phyloP scores from a whole-genome alignment of 257 asterid genomes.

The Ilex asprella region DNA sequence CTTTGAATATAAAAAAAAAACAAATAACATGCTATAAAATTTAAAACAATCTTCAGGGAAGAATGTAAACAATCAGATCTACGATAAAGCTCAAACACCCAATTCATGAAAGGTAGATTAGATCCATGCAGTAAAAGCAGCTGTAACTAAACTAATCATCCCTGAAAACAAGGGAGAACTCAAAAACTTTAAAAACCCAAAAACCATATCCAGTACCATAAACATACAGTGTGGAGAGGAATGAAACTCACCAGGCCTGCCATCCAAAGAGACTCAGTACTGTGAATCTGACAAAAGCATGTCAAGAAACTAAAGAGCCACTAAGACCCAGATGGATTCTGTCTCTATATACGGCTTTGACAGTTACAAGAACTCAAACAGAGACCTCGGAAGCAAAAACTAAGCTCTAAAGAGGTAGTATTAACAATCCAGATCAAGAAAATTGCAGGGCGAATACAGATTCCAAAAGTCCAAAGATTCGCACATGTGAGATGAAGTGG shows the following conservation, averaged over 20 bases:
- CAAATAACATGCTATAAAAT: no score
- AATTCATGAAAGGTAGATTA: no score
- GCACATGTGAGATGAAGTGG: neutral
- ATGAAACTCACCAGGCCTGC: constrained; percentile 15
- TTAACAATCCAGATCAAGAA: constrained; percentile 13
- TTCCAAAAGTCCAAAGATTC: constrained; percentile 5
- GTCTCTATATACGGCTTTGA: no score
- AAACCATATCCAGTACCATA: neutral
- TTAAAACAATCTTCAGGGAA: no score
- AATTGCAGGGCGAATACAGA: neutral
- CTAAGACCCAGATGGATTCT: constrained; percentile 4
- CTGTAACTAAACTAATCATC: neutral
- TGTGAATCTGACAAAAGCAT: constrained; percentile 7
- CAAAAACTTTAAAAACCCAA: constrained; percentile 2
- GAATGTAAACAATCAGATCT: neutral
- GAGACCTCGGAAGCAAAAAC: constrained; percentile 3
- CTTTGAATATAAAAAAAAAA: no score
- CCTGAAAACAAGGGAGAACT: neutral
- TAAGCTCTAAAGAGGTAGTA: constrained; percentile 5
- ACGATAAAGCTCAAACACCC: neutral
- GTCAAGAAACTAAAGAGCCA: constrained; percentile 10
- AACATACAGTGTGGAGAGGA: neutral
- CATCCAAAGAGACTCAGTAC: constrained; percentile 11
- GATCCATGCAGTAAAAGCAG: neutral
- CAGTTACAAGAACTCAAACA: constrained; percentile 2